phyloP scores from a whole-genome alignment of 805 yeast species.

The Ogataea ramenticola region DNA sequence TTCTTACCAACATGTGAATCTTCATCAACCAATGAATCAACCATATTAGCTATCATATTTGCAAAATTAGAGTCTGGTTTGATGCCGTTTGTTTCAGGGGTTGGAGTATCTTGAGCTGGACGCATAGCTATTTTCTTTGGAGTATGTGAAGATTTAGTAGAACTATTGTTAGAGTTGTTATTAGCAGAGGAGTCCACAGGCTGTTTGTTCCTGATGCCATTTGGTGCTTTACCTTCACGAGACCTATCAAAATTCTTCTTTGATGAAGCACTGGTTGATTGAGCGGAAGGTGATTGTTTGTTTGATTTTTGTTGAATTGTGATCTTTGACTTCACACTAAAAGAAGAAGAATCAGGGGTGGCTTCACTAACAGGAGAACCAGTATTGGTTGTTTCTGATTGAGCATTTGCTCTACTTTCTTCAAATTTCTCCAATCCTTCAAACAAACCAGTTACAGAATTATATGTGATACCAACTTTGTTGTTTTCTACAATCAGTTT shows the following conservation, averaged over 20 bases:
- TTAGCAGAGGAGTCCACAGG: too few species aligned
- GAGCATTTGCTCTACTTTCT: too few species aligned
- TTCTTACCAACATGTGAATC: background rate
- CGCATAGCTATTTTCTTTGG: too few species aligned
- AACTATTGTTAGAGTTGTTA: background rate
- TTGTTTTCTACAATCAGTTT: constrained; percentile 19
- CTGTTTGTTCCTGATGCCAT: too few species aligned
- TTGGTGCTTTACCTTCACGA: too few species aligned
- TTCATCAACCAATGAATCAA: constrained; percentile 24
- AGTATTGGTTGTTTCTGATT: too few species aligned
- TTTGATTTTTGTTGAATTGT: too few species aligned
- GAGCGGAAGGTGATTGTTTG: too few species aligned
- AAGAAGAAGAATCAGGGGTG: background rate
- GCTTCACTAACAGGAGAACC: background rate
- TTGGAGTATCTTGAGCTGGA: background rate
- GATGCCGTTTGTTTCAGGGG: background rate
- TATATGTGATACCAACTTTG: constrained; percentile 22
- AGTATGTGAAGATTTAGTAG: too few species aligned
- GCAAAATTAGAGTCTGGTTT: background rate
- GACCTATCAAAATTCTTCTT: too few species aligned
- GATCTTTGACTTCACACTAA: too few species aligned
- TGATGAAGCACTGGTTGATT: too few species aligned
- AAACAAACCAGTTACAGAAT: constrained; percentile 8
- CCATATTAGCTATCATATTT: constrained; percentile 18
- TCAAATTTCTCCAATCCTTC: constrained; percentile 7